These are phyloP conservation scores for Termitomyces sp. DNA, from an alignment of 768 basidiomycete genomes.

Conservation along the genomic window DNA sequence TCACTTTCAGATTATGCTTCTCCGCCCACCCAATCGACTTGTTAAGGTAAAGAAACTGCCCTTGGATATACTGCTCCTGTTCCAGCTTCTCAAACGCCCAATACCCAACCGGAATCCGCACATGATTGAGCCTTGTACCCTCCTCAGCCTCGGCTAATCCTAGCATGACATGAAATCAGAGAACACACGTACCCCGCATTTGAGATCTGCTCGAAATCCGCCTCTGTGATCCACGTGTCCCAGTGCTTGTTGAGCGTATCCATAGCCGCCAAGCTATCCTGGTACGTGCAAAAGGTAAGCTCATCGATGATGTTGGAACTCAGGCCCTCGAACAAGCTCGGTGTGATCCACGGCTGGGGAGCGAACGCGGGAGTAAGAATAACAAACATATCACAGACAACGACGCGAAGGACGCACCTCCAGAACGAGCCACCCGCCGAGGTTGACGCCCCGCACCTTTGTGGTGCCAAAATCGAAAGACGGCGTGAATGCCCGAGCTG, in stretches of 20 bases:
- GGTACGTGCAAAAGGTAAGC: conserved; percentile 68
- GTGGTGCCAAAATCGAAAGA: conserved; percentile 68
- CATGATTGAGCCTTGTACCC: conserved; percentile 62
- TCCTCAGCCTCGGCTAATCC: not conserved
- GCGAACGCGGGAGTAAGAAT: not conserved
- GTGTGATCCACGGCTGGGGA: conserved; percentile 66
- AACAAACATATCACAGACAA: conserved; percentile 1
- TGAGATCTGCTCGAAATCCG: conserved; percentile 70
- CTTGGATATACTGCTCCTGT: conserved; percentile 67
- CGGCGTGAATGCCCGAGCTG: conserved; percentile 28
- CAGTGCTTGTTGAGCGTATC: conserved; percentile 59
- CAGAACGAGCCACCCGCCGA: conserved; percentile 56
- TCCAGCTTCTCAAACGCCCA: conserved; percentile 68
- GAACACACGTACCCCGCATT: conserved; percentile 52
- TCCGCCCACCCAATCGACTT: conserved; percentile 69
- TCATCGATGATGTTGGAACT: conserved; percentile 63
- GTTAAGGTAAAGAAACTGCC: conserved; percentile 69
- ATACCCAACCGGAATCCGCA: conserved; percentile 82
- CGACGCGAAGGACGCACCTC: conserved; percentile 26
- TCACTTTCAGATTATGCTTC: conserved; percentile 66
- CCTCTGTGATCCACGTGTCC: conserved; percentile 80
- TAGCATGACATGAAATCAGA: not conserved
- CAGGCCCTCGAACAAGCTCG: conserved; percentile 36
- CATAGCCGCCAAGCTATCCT: conserved; percentile 41
- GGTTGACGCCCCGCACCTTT: conserved; percentile 74